Evolutionary conservation across 2,329 filamentous ascomycete genomes (phyloP).

Genomic region (Aureobasidium sp.): DNA sequence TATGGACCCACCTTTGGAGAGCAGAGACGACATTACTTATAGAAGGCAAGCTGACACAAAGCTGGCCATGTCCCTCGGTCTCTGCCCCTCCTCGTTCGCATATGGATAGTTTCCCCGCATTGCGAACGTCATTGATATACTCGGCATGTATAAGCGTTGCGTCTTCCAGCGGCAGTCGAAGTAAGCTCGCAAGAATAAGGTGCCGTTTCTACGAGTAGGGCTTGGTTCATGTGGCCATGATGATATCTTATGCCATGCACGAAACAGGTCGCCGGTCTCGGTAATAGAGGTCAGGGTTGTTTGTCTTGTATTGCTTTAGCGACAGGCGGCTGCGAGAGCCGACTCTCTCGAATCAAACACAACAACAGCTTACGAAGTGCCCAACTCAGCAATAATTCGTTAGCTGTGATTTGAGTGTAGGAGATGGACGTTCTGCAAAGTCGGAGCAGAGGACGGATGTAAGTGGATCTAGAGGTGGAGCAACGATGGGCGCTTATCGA

Average conservation of each 20-base stretch:
- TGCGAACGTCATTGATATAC: background rate
- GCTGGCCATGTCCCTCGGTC: background rate
- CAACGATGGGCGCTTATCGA: background rate
- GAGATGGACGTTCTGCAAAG: background rate
- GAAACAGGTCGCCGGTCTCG: background rate
- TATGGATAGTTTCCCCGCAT: conserved; percentile 3
- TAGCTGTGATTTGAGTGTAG: background rate
- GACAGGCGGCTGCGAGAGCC: too few species aligned
- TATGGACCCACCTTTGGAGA: background rate
- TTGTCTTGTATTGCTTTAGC: background rate
- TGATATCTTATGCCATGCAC: background rate
- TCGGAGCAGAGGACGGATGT: background rate
- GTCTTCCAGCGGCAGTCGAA: background rate
- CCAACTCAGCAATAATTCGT: background rate
- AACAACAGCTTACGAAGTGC: background rate
- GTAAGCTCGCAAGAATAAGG: background rate
- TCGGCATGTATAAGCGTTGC: background rate
- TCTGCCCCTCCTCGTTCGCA: background rate
- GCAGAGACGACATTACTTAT: background rate
- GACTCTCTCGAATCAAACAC: background rate
- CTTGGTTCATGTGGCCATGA: background rate
- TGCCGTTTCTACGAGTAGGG: background rate
- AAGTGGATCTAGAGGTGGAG: background rate
- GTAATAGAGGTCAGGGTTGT: background rate
- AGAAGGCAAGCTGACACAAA: background rate